Base-by-base conservation (phyloP, 164 flowering plant species). In the Annona cherimola region DNA sequence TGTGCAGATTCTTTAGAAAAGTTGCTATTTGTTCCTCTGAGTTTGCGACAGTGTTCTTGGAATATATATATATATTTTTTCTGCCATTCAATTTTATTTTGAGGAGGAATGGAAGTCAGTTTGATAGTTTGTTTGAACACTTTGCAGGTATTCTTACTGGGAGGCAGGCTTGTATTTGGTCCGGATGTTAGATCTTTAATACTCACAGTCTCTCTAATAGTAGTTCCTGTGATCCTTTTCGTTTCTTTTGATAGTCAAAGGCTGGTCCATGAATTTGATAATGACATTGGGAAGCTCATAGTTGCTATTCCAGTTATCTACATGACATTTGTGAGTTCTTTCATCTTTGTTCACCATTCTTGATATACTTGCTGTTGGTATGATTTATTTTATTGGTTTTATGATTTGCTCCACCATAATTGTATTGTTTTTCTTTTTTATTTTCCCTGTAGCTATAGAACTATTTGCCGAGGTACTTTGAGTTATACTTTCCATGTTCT, bases 131-230 rank as follows among this genome's bases (percentile, higher is more conserved):
- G 40, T 66, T 60, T 1, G 35, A 66, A 40, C 35, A 44, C 59
- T 62, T 69, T 86, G 86, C 93, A 91, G 97, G 85, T 61, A 76
- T 91, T 91, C 74, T 79, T 80, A 61, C 71, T 81, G 68, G 86
- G 87, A 54, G 97, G 94, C 68, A 86, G 97, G 76, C 73, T 91
- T 71, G 63, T 89, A 72, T 91, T 91, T 79, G 97, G 97, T 65
- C 97, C 94, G 63, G 94, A 89, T 76, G 83, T 72, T 54, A 77
- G 85, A 76, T 89, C 93, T 0, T 41, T 91, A n/a, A 73, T 80
- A 60, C 69, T 88, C 5, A 87, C 97, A 4, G 40, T 85, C 35
- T 77, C 68, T 42, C 81, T 91, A 18, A 86, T 91, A 68, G 71
- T 84, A 18, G 70, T 66, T 71, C 97, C 97, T 40, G 87, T 84